These are phyloP conservation scores for Phytophthora brassicae DNA, from an alignment of 352 stramenopile genomes.

Conservation along the genomic window DNA sequence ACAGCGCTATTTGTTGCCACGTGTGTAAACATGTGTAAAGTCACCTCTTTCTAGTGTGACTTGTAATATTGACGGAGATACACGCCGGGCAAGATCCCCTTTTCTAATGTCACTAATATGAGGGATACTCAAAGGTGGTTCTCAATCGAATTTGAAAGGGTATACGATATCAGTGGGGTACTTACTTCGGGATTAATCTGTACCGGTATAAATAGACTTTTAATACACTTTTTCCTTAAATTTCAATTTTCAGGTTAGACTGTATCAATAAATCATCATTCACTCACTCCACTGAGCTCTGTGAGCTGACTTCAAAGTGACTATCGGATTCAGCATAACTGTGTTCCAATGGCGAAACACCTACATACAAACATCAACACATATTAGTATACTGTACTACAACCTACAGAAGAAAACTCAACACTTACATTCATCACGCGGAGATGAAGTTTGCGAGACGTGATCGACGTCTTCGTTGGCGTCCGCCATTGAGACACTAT, in stretches of 20 bases:
- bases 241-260: constrained; percentile 19
- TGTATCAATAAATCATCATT: constrained; percentile 45
- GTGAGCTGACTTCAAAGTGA: constrained; percentile 83
- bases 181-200: too few species aligned
- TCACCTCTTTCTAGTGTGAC: too few species aligned
- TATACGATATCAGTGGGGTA: too few species aligned
- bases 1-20: too few species aligned
- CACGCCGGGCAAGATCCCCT: too few species aligned
- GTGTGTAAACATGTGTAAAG: too few species aligned
- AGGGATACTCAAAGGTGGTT: too few species aligned
- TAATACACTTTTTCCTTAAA: constrained; percentile 14
- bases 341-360: constrained; percentile 74
- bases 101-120: too few species aligned
- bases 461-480: constrained; percentile 60
- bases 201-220: too few species aligned
- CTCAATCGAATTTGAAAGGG: too few species aligned
- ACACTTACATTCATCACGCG: constrained; percentile 69
- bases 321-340: constrained; percentile 79
- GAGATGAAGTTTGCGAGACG: constrained; percentile 73
- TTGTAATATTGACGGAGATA: too few species aligned
- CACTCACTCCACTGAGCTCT: constrained; percentile 62
- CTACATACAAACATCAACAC: constrained; percentile 29
- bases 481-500: constrained; percentile 79
- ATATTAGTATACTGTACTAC: constrained; percentile 6
- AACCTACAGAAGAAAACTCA: neutral